Percentiles rank a stretch among this genome's conserved stretches.
These are phyloP conservation scores for Eimeria falciformis DNA, from an alignment of 169 alveolate genomes.

Conservation along the genomic window DNA sequence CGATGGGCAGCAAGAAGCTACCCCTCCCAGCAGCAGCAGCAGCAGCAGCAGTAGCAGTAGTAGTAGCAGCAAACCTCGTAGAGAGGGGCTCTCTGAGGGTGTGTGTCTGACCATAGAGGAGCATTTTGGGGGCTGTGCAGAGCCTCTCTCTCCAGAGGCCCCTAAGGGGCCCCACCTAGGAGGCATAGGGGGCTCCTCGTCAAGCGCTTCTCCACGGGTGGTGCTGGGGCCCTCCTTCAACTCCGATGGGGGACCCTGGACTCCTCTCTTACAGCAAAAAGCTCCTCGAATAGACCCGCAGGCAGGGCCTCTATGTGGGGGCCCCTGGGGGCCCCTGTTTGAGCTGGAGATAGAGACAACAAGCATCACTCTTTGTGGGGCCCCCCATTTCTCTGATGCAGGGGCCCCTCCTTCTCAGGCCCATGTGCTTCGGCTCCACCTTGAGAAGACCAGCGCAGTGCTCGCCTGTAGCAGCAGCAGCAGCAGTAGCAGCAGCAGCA, in stretches of 20 bases:
- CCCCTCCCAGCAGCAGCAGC: conserved; percentile 12
- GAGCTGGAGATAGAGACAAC: neutral
- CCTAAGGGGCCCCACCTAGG: conserved; percentile 9
- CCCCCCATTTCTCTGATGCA: conserved; percentile 17
- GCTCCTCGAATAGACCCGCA: neutral
- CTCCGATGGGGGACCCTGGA: neutral
- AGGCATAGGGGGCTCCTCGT: neutral
- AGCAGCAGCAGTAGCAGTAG: conserved; percentile 6
- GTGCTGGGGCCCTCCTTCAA: neutral
- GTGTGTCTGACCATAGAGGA: conserved; percentile 19
- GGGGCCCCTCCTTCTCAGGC: neutral
- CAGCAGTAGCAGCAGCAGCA: conserved; percentile 11
- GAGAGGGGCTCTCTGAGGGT: neutral
- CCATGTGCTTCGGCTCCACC: conserved; percentile 8
- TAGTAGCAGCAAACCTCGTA: neutral
- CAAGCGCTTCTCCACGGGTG: conserved; percentile 22
- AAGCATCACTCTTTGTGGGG: neutral
- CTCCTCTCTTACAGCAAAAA: neutral
- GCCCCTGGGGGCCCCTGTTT: conserved; percentile 2
- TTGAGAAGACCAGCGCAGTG: neutral
- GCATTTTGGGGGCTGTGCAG: neutral
- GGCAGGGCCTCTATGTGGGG: neutral
- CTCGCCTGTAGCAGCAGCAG: conserved; percentile 9
- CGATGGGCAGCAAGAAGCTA: neutral
- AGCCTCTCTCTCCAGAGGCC: neutral